These are phyloP conservation scores for Colletotrichum phormii DNA, from an alignment of 2,329 filamentous ascomycete species.

Conservation along the genomic window DNA sequence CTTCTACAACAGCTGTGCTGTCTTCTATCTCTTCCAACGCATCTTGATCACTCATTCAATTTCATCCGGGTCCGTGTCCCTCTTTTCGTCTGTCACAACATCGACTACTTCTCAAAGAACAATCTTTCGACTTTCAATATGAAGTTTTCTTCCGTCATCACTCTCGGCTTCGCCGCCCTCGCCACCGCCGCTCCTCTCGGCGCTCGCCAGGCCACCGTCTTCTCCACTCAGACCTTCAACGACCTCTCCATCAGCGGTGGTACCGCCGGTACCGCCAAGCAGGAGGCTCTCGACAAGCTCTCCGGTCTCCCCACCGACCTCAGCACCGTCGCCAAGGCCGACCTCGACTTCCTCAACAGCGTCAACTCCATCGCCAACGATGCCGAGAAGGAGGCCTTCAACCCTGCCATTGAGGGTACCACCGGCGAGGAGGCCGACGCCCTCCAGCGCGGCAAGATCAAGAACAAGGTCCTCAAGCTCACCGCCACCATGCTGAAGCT, in stretches of 20 bases:
- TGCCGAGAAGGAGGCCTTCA: constrained; percentile 65
- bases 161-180: constrained; percentile 43
- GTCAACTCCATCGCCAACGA: constrained; percentile 65
- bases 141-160: constrained; percentile 49
- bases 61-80: constrained; percentile 34
- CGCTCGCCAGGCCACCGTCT: constrained; percentile 43
- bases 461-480: constrained; percentile 71
- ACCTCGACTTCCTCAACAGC: constrained; percentile 61
- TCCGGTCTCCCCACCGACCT: constrained; percentile 53
- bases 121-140: constrained; percentile 39
- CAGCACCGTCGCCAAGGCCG: constrained; percentile 56
- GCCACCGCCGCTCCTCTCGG: constrained; percentile 44
- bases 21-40: constrained; percentile 34
- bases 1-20: constrained; percentile 36
- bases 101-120: constrained; percentile 1
- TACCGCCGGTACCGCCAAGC: constrained; percentile 56
- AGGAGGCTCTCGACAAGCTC: constrained; percentile 56
- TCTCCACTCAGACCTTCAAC: constrained; percentile 52
- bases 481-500: constrained; percentile 63
- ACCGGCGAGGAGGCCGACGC: constrained; percentile 58
- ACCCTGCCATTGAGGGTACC: constrained; percentile 62
- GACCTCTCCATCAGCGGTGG: constrained; percentile 60
- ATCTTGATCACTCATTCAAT: constrained; percentile 32
- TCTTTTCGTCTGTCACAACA: constrained; percentile 7
- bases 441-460: constrained; percentile 66